phyloP scores from a whole-genome alignment of 352 stramenopile genomes.

The Phytophthora idaei region DNA sequence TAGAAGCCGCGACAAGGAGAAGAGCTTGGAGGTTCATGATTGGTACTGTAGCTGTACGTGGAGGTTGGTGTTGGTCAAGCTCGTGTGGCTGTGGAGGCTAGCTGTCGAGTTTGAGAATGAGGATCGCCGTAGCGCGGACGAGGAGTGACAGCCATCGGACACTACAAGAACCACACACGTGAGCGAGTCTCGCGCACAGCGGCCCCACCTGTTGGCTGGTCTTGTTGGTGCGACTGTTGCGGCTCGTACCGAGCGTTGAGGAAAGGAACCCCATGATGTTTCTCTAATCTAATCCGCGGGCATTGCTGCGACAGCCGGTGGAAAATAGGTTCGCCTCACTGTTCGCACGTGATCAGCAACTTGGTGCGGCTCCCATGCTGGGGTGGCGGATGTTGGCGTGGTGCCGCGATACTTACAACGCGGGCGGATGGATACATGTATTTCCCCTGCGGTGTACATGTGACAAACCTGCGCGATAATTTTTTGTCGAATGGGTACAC shows the following conservation, averaged over 20 bases:
- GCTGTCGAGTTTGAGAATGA: not conserved
- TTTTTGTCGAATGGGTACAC: not conserved
- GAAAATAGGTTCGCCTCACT: not conserved
- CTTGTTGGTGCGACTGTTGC: too few relatives aligned
- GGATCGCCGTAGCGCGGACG: not conserved
- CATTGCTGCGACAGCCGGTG: not conserved
- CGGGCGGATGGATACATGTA: not conserved
- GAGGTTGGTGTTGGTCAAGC: not conserved
- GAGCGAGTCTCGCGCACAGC: too few relatives aligned
- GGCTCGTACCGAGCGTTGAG: not conserved
- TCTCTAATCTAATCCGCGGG: not conserved
- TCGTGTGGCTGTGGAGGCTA: not conserved
- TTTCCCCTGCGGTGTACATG: not conserved
- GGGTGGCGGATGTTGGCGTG: too few relatives aligned
- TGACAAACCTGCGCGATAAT: not conserved
- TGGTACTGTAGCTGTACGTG: too few relatives aligned
- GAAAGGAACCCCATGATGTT: not conserved
- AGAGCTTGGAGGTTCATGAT: slow-evolving; percentile 27
- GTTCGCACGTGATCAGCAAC: not conserved
- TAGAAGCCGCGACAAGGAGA: slow-evolving; percentile 24
- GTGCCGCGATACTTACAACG: not conserved
- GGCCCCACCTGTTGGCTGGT: too few relatives aligned
- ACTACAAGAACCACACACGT: not conserved
- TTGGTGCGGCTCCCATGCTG: too few relatives aligned
- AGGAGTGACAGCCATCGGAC: slow-evolving; percentile 3